phyloP scores from a whole-genome alignment of 2,329 filamentous ascomycete species.

The Mycogone perniciosa region DNA sequence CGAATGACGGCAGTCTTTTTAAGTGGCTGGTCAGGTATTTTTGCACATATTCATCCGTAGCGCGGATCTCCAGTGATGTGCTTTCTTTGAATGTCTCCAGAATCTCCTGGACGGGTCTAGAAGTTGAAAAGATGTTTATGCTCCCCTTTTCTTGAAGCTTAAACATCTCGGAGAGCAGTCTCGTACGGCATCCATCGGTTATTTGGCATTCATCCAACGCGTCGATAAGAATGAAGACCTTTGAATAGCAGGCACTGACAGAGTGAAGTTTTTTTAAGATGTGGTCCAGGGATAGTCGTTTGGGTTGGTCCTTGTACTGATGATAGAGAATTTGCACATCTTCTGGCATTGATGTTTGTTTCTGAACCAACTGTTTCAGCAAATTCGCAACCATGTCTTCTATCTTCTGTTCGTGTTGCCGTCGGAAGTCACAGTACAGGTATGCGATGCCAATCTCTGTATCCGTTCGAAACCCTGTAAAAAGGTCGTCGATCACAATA shows the following conservation, averaged over 20 bases:
- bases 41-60: neutral
- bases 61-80: neutral
- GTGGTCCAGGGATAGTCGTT: neutral
- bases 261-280: neutral
- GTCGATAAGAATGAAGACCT: too few relatives aligned
- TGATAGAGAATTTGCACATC: neutral
- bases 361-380: neutral
- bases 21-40: neutral
- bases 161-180: neutral
- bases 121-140: neutral
- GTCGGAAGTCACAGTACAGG: neutral
- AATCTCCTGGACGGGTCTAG: neutral
- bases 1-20: neutral
- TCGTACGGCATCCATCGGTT: neutral
- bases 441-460: neutral
- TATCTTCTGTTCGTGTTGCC: neutral
- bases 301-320: neutral
- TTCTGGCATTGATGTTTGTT: neutral
- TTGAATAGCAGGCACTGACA: neutral
- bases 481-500: conserved; percentile 32
- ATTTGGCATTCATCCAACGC: neutral
- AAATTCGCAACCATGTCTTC: neutral
- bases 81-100: neutral
- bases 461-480: neutral
- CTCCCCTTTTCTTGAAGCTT: neutral